Percentiles rank a stretch among this genome's conserved stretches.
Evolutionary conservation across 2,329 filamentous ascomycete genomes (phyloP).

Genomic region (Sclerotinia trifoliorum): DNA sequence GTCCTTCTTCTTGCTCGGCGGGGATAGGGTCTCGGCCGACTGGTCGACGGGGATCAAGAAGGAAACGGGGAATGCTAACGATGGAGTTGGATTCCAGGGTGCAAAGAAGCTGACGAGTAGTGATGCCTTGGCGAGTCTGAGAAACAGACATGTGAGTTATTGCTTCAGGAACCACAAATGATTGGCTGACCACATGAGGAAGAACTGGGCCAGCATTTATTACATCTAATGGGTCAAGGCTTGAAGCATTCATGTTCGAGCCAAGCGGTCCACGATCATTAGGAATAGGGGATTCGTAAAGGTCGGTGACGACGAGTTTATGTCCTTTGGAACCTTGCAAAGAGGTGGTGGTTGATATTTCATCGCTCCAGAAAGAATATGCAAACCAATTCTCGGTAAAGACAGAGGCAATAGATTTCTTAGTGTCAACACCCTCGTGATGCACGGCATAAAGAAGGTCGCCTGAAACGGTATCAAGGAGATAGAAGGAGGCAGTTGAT

Average conservation of each 20-base stretch:
- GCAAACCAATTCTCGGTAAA: conserved; percentile 95
- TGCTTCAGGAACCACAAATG: conserved; percentile 77
- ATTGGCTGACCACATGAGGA: conserved; percentile 75
- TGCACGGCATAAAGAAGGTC: conserved; percentile 69
- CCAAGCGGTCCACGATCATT: conserved; percentile 83
- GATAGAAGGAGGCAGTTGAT: conserved; percentile 66
- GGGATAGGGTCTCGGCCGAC: conserved; percentile 79
- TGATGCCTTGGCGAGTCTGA: conserved; percentile 88
- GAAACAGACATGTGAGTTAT: conserved; percentile 80
- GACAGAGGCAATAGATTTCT: conserved; percentile 70
- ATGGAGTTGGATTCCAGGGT: conserved; percentile 74
- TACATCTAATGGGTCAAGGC: conserved; percentile 63
- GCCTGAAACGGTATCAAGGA: conserved; percentile 85
- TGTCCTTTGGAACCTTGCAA: conserved; percentile 72
- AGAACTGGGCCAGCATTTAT: conserved; percentile 54
- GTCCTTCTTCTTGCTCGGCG: conserved; percentile 78
- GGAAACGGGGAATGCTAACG: conserved; percentile 71
- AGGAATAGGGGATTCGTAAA: conserved; percentile 80
- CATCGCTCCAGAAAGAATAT: conserved; percentile 72
- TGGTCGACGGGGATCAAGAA: conserved; percentile 84
- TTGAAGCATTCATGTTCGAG: conserved; percentile 70
- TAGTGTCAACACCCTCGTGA: conserved; percentile 71
- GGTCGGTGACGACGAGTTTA: conserved; percentile 80
- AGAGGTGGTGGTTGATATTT: conserved; percentile 56
- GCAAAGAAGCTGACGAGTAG: conserved; percentile 76